phyloP scores from a whole-genome alignment of 1,139 yeast species.

The Geotrichum candidum region DNA sequence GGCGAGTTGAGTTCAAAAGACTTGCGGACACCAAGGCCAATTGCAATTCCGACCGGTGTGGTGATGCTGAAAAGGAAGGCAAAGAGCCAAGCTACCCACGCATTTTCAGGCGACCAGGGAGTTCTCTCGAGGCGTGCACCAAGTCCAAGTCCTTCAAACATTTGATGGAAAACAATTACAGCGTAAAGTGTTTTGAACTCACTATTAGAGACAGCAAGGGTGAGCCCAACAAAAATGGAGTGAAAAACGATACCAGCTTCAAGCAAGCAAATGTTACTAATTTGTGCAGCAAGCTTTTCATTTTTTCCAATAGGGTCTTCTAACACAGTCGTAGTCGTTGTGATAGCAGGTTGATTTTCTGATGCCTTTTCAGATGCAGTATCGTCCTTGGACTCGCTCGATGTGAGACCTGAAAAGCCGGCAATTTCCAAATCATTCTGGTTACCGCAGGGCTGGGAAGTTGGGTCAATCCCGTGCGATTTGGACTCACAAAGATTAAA shows the following conservation, averaged over 20 bases:
- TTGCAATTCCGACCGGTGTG: constrained; percentile 78
- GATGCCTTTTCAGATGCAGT: not conserved
- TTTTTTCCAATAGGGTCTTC: not conserved
- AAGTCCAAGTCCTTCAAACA: constrained; percentile 88
- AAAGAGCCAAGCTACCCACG: constrained; percentile 52
- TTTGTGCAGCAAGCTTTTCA: constrained; percentile 25
- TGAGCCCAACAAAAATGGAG: constrained; percentile 70
- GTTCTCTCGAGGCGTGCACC: constrained; percentile 80
- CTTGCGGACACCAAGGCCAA: constrained; percentile 76
- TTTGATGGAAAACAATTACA: constrained; percentile 82
- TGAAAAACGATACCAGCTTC: constrained; percentile 81
- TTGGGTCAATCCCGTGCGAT: not conserved
- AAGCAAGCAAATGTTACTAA: constrained; percentile 52
- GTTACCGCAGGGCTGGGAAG: not conserved
- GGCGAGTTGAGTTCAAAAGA: constrained; percentile 54
- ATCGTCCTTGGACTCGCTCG: not conserved
- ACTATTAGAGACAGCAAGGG: constrained; percentile 65
- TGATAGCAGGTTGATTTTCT: not conserved
- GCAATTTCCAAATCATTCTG: not conserved
- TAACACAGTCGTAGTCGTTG: not conserved
- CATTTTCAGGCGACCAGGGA: constrained; percentile 52
- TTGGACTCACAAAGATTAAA: not conserved
- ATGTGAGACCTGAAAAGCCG: not conserved
- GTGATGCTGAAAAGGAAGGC: constrained; percentile 57
- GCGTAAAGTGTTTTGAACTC: constrained; percentile 73